Percentiles rank a stretch among this genome's conserved stretches.
phyloP scores from a whole-genome alignment of 2,329 filamentous ascomycete species.

The Fusarium domesticum region DNA sequence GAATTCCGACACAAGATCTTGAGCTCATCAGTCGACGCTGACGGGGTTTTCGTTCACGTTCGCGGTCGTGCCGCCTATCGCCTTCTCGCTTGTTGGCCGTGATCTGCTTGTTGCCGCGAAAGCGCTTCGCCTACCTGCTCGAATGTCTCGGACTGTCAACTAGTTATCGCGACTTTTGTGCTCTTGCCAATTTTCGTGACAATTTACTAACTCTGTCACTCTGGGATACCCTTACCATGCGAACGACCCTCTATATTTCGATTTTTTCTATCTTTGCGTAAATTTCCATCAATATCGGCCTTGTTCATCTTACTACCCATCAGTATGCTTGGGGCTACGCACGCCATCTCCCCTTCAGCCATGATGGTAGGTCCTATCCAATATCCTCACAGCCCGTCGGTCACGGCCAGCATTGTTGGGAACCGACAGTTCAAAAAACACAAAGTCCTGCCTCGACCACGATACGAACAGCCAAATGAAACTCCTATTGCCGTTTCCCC shows the following conservation, averaged over 20 bases:
- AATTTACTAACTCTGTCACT: constrained; percentile 16
- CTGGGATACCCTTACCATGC: constrained; percentile 24
- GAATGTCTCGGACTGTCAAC: constrained; percentile 22
- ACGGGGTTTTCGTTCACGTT: constrained; percentile 20
- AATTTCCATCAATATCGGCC: neutral
- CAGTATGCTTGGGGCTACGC: constrained; percentile 31
- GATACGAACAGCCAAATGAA: constrained; percentile 25
- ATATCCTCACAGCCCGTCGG: constrained; percentile 27
- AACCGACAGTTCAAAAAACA: constrained; percentile 46
- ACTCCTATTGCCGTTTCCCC: constrained; percentile 24
- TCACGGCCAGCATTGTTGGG: constrained; percentile 27
- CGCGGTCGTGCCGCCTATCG: constrained; percentile 10
- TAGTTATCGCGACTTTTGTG: constrained; percentile 20
- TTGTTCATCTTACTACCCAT: constrained; percentile 4
- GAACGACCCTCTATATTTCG: constrained; percentile 4
- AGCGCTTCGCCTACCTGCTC: constrained; percentile 19
- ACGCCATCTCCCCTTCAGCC: constrained; percentile 29
- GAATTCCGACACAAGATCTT: constrained; percentile 18
- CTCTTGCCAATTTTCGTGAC: constrained; percentile 5
- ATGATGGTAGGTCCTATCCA: constrained; percentile 35
- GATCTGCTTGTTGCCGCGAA: constrained; percentile 7
- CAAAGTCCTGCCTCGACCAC: constrained; percentile 42
- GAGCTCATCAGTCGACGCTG: constrained; percentile 18
- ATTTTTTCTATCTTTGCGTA: neutral
- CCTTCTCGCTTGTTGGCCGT: constrained; percentile 13